Conservation (phyloP, 768 basidiomycete species). For the Pholiota conissans region DNA sequence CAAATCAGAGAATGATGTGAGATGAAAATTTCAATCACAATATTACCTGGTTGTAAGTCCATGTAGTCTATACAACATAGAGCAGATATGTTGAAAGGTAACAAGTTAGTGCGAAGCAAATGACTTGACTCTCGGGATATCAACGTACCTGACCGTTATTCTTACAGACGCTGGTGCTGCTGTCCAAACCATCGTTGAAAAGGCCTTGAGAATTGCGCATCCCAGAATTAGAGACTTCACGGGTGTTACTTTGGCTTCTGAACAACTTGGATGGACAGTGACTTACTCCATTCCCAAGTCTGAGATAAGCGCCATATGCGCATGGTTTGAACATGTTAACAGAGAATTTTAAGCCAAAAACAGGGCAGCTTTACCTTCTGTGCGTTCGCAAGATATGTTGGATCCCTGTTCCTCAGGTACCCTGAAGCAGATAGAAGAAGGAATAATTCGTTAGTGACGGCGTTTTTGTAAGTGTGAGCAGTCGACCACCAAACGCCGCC, state of each 20-base stretch:
- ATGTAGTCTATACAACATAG: constrained; percentile 53
- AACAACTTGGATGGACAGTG: background rate
- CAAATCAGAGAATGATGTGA: background rate
- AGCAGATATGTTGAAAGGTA: too few species aligned
- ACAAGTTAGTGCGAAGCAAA: background rate
- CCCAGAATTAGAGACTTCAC: constrained; percentile 39
- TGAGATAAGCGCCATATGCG: constrained; percentile 6
- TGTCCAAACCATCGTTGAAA: constrained; percentile 45
- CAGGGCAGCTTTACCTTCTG: constrained; percentile 31
- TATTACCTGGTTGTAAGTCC: constrained; percentile 59
- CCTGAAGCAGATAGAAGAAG: constrained; percentile 49
- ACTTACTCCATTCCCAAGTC: constrained; percentile 39
- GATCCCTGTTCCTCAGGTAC: constrained; percentile 37
- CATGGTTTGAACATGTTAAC: background rate
- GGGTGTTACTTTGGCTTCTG: background rate
- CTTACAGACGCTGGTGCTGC: constrained; percentile 25
- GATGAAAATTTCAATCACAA: background rate
- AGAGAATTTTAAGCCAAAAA: background rate
- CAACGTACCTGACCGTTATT: constrained; percentile 44
- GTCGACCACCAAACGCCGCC: constrained; percentile 64
- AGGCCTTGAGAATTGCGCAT: constrained; percentile 47
- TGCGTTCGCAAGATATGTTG: constrained; percentile 48
- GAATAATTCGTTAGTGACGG: constrained; percentile 61
- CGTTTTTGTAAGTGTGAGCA: constrained; percentile 57
- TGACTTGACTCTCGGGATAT: background rate